A percentile compares a stretch with the other conserved stretches of the same genome.
These are phyloP conservation scores for Omphalotus guepiniiformis DNA, from an alignment of 768 basidiomycete species.

Conservation along the genomic window DNA sequence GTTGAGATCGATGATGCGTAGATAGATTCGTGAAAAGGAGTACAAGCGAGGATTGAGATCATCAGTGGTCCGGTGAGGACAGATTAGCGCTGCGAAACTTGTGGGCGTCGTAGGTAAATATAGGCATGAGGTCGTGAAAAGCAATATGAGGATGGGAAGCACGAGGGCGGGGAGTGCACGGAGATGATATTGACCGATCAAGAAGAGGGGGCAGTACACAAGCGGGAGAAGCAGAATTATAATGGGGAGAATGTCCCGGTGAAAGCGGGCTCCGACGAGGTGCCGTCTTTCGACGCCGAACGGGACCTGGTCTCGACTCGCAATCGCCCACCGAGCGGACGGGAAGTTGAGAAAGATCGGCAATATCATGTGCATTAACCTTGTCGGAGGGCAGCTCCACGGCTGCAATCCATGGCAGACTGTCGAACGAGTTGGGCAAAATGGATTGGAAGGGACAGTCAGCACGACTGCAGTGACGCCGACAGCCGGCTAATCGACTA, in stretches of 20 bases:
- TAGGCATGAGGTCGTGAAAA: slow-evolving; percentile 9
- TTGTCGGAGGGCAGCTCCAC: slow-evolving; percentile 44
- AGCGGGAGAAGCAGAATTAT: background rate
- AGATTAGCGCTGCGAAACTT: slow-evolving; percentile 3
- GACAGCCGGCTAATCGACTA: slow-evolving; percentile 38
- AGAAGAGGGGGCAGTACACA: too few species aligned
- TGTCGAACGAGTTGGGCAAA: slow-evolving; percentile 44
- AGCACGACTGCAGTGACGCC: slow-evolving; percentile 35
- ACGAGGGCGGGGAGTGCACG: slow-evolving; percentile 5
- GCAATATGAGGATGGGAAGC: background rate
- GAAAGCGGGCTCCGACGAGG: slow-evolving; percentile 10
- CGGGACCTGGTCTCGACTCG: slow-evolving; percentile 41
- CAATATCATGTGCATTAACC: slow-evolving; percentile 48
- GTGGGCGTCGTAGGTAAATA: slow-evolving; percentile 6
- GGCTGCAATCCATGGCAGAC: slow-evolving; percentile 64
- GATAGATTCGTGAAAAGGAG: slow-evolving; percentile 2
- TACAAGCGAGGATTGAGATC: background rate
- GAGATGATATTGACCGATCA: background rate
- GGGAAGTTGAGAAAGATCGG: slow-evolving; percentile 62
- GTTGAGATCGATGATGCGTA: background rate
- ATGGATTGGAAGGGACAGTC: slow-evolving; percentile 37
- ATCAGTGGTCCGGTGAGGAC: slow-evolving; percentile 4
- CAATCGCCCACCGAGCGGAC: slow-evolving; percentile 19
- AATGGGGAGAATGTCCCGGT: background rate
- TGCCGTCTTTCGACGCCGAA: slow-evolving; percentile 52